A percentile compares a stretch with the other conserved stretches of the same genome.
Conservation (phyloP, 2,329 filamentous ascomycete genomes). For the Fusarium proliferatum region DNA sequence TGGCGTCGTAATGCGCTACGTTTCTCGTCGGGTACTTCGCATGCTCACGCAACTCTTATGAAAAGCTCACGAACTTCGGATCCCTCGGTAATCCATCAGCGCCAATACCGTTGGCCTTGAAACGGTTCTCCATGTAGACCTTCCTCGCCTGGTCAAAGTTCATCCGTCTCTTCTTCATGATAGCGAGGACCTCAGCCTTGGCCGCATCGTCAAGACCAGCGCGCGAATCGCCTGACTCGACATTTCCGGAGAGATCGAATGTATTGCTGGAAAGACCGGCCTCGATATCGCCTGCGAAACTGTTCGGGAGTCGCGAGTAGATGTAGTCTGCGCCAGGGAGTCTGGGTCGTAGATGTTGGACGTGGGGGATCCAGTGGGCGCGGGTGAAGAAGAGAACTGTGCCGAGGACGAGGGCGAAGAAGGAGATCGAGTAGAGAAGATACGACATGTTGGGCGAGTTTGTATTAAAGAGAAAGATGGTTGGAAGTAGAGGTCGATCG, state of each 20-base stretch:
- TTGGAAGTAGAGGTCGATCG: slow-evolving; percentile 5
- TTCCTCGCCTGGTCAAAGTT: slow-evolving; percentile 91
- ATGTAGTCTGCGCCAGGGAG: slow-evolving; percentile 69
- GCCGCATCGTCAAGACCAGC: slow-evolving; percentile 82
- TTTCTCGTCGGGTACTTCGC: neutral
- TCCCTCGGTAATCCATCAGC: slow-evolving; percentile 88
- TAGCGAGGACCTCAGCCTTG: slow-evolving; percentile 84
- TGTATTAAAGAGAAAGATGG: neutral
- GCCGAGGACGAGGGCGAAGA: slow-evolving; percentile 76
- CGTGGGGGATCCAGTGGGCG: slow-evolving; percentile 75
- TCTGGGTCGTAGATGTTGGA: slow-evolving; percentile 69
- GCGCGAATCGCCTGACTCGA: slow-evolving; percentile 81
- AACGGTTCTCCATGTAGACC: slow-evolving; percentile 85
- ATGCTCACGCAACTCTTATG: slow-evolving; percentile 36
- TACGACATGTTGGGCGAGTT: slow-evolving; percentile 71
- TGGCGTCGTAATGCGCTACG: slow-evolving; percentile 5
- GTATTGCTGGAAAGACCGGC: slow-evolving; percentile 83
- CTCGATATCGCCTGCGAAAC: slow-evolving; percentile 87
- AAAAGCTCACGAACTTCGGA: slow-evolving; percentile 95
- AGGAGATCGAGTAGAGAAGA: slow-evolving; percentile 80
- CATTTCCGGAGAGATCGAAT: slow-evolving; percentile 85
- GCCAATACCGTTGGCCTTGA: slow-evolving; percentile 88
- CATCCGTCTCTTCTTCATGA: slow-evolving; percentile 89
- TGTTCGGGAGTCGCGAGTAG: slow-evolving; percentile 81
- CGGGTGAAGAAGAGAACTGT: slow-evolving; percentile 87